Percentiles rank a stretch among this genome's conserved stretches.
phyloP scores from a whole-genome alignment of 257 asterid species.

The Petunia secreta region DNA sequence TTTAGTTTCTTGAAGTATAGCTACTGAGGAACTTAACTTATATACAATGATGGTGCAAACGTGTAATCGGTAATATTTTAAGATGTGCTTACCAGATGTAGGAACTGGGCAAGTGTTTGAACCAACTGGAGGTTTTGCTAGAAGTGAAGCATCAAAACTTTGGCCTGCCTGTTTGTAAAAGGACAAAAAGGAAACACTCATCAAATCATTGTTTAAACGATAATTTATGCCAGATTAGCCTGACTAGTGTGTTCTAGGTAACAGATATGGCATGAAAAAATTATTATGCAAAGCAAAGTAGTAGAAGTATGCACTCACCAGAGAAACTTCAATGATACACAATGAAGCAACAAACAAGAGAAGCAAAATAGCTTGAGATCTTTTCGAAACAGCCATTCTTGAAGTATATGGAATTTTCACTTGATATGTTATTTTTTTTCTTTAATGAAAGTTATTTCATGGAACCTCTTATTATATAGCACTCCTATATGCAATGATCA shows the following conservation, averaged over 20 bases:
- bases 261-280: not conserved
- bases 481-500: no score
- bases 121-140: not conserved
- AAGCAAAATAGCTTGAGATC: not conserved
- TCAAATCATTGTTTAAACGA: not conserved
- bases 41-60: no score
- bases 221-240: not conserved
- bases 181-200: not conserved
- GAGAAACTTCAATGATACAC: conserved; percentile 6
- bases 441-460: not conserved
- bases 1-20: not conserved
- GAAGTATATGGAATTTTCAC: not conserved
- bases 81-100: not conserved
- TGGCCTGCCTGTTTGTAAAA: not conserved
- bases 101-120: not conserved
- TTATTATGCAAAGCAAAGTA: not conserved
- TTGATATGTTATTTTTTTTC: not conserved
- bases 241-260: not conserved
- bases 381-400: not conserved
- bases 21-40: not conserved
- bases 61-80: no score
- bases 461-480: not conserved
- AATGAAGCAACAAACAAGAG: not conserved
- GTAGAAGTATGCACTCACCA: not conserved
- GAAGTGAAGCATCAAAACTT: not conserved